Percentiles rank a stretch among this genome's conserved stretches.
phyloP scores from a whole-genome alignment of 1,284 basidiomycete genomes.

The Microbotryum silenes-acaulis region DNA sequence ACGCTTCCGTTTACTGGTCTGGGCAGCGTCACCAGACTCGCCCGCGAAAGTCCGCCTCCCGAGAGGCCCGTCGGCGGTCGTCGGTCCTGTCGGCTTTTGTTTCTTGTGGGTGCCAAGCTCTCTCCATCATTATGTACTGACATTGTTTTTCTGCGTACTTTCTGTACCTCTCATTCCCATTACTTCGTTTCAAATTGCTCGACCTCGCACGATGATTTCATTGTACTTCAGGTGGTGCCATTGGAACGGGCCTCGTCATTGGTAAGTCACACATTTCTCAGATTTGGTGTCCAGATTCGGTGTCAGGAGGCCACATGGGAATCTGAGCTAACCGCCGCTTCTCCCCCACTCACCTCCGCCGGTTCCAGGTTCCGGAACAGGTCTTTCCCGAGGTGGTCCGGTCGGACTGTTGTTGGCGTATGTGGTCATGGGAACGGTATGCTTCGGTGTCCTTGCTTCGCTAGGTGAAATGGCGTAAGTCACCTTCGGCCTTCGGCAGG shows the following conservation, averaged over 20 bases:
- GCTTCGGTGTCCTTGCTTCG: constrained; percentile 24
- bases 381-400: constrained; percentile 39
- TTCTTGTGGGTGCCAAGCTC: not conserved
- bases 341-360: constrained; percentile 35
- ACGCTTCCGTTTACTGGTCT: no score
- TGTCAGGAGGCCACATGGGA: constrained; percentile 21
- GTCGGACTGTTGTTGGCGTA: constrained; percentile 35
- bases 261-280: constrained; percentile 30
- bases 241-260: constrained; percentile 57
- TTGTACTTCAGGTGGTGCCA: constrained; percentile 50
- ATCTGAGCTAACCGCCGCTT: constrained; percentile 27
- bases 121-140: constrained; percentile 39
- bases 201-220: no score
- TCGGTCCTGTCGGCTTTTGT: no score
- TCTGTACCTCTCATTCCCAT: constrained; percentile 1
- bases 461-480: constrained; percentile 44
- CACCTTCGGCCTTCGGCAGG: not conserved
- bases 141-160: constrained; percentile 39
- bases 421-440: constrained; percentile 14
- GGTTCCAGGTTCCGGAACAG: constrained; percentile 37
- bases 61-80: no score
- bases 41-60: no score
- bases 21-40: no score
- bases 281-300: not conserved
- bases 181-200: not conserved